Base-by-base conservation (phyloP, 108 stramenopile species). In the Nitzschia inconspicua region DNA sequence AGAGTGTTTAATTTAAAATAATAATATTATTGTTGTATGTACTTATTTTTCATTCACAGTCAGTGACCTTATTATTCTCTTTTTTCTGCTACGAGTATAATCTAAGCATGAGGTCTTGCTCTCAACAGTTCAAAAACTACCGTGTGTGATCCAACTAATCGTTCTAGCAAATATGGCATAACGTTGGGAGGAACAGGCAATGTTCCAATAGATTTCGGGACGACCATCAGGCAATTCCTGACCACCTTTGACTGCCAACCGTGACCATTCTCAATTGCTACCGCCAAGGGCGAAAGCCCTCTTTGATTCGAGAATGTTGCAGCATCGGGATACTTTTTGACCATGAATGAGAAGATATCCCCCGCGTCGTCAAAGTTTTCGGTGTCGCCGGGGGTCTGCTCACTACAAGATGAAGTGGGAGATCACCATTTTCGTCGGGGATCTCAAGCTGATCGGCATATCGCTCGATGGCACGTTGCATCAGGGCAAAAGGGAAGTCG, bases 371-470 rank as follows among this genome's bases (percentile, higher is more conserved):
- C 41, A 25, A 22, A 23, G 13, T 63, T 31, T 40, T 40, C 37
- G 20, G 36, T 50, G 23, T 52, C 62, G 18, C 34, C 60, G 67
- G 41, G 23, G 43, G 34, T 2, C 25, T 29, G 25, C 54, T 35
- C n/a, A 58, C 49, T n/a, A 56, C 40, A 1, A 68, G 20, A 42
- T 68, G 67, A 2, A 68, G 40, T 43, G 67, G 67, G 6, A 60
- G 20, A 26, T 68, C 41, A 1, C 67, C 67, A 3, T 51, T 53
- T 0, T 16, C 49, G 26, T 60, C 67, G 14, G 28, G 14, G 14
- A 47, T 3, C 3, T 9, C n/a, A 8, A 61, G 41, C 41, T 48
- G 60, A 14, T 37, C 34, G 2, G n/a, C 26, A 23, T 64, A 25
- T 6, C 34, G 19, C 24, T 66, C 44, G 31, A 66, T 30, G 2